Percentiles rank a stretch among this genome's conserved stretches.
phyloP scores from a whole-genome alignment of 768 basidiomycete species.

The Candolleomyces aberdarensis region DNA sequence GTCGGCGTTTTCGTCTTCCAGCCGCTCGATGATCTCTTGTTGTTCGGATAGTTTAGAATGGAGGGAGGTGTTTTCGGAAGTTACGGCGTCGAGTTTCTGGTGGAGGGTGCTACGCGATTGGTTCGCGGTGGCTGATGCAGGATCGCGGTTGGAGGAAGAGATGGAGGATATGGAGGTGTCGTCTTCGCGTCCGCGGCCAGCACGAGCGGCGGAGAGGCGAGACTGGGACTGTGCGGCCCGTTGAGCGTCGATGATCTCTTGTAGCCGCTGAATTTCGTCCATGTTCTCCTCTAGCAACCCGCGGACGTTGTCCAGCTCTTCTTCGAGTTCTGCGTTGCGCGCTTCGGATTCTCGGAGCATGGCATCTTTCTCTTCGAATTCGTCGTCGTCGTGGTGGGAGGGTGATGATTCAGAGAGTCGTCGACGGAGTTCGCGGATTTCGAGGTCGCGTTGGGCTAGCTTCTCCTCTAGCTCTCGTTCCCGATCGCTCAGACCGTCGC shows the following conservation, averaged over 20 bases:
- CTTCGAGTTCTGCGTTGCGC: slow-evolving; percentile 67
- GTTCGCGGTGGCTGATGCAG: not conserved
- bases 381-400: slow-evolving; percentile 31
- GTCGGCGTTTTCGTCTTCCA: slow-evolving; percentile 72
- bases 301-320: slow-evolving; percentile 67
- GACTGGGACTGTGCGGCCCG: slow-evolving; percentile 36
- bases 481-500: slow-evolving; percentile 25
- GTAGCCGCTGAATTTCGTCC: slow-evolving; percentile 76
- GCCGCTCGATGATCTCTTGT: slow-evolving; percentile 48
- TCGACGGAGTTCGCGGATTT: slow-evolving; percentile 63
- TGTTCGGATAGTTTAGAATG: slow-evolving; percentile 53
- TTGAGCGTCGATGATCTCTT: slow-evolving; percentile 37
- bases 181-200: slow-evolving; percentile 30
- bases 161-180: slow-evolving; percentile 26
- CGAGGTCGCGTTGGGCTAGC: slow-evolving; percentile 69
- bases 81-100: slow-evolving; percentile 53
- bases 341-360: slow-evolving; percentile 53
- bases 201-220: too few species aligned
- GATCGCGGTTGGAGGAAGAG: not conserved
- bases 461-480: slow-evolving; percentile 77
- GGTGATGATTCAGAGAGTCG: slow-evolving; percentile 29
- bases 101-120: slow-evolving; percentile 20
- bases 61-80: slow-evolving; percentile 57
- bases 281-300: slow-evolving; percentile 76
- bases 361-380: slow-evolving; percentile 33